Conservation (phyloP, 495 filamentous ascomycete genomes). For the Sordaria brevicollis region DNA sequence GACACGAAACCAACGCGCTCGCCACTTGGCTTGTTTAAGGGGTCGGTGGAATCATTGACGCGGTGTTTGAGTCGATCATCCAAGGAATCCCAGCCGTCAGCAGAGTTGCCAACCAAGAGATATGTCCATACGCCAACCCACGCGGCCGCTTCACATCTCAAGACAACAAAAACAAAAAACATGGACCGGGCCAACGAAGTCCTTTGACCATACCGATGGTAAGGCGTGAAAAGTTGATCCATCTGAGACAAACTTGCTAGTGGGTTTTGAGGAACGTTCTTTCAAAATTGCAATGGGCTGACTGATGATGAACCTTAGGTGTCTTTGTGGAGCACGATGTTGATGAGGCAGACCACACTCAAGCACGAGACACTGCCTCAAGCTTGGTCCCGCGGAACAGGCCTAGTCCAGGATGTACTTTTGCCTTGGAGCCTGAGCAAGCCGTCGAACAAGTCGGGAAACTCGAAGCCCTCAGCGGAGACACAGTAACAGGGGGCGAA, state of each 20-base stretch:
- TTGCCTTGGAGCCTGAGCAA: not conserved
- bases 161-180: conserved; percentile 25
- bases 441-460: not conserved
- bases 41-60: conserved; percentile 1
- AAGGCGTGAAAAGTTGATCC: not conserved
- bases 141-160: conserved; percentile 29
- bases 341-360: not conserved
- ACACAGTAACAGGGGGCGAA: not conserved
- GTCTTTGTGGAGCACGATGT: not conserved
- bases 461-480: not conserved
- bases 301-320: not conserved
- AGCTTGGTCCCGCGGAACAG: not conserved
- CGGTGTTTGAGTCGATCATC: conserved; percentile 1
- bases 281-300: not conserved
- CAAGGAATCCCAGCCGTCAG: not conserved
- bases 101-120: conserved; percentile 11
- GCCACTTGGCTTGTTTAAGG: conserved; percentile 12
- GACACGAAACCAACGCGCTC: not conserved
- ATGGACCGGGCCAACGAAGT: conserved; percentile 30
- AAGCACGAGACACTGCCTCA: not conserved
- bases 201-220: conserved; percentile 7
- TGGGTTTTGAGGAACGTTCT: not conserved
- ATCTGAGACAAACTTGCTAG: not conserved
- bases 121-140: conserved; percentile 31
- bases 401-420: not conserved